A percentile compares a stretch with the other conserved stretches of the same genome.
These are phyloP conservation scores for Leccinum olivaceopallidum DNA, from an alignment of 768 basidiomycete genomes.

Conservation along the genomic window DNA sequence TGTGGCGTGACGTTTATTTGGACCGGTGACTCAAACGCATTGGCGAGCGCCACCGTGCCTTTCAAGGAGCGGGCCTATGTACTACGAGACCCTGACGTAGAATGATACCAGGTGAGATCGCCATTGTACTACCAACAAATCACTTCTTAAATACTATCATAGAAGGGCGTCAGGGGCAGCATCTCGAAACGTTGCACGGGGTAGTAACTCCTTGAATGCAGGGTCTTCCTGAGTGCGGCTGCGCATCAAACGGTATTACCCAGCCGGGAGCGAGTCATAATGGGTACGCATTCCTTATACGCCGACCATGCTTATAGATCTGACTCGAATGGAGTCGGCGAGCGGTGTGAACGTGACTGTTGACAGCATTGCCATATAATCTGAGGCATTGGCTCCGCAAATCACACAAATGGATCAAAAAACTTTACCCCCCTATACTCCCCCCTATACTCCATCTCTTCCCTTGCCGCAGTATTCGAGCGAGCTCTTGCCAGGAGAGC, in stretches of 20 bases:
- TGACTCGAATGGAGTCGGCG: slow-evolving; percentile 5
- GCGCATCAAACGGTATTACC: not conserved
- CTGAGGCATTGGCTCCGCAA: not conserved
- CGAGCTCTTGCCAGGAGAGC: slow-evolving; percentile 50
- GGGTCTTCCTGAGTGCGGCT: not conserved
- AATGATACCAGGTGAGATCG: not conserved
- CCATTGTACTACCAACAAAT: not conserved
- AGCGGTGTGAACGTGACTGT: not conserved
- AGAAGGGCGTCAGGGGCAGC: not conserved
- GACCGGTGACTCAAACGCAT: not conserved
- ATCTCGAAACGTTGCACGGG: not conserved
- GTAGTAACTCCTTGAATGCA: not conserved
- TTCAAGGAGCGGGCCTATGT: not conserved
- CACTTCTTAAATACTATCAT: not conserved
- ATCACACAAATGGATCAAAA: slow-evolving; percentile 9
- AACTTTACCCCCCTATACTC: slow-evolving; percentile 51
- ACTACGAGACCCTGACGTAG: not conserved
- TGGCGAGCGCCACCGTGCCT: not conserved
- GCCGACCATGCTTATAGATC: not conserved
- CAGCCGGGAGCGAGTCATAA: not conserved
- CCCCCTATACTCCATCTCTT: slow-evolving; percentile 52
- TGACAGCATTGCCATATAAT: not conserved
- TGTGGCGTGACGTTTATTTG: not conserved
- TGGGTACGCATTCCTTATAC: not conserved
- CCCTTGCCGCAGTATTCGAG: slow-evolving; percentile 58